Evolutionary conservation across 2,329 filamentous ascomycete species (phyloP), one percentile per base, ranked within the genome.

Genomic region (Ceratocystis smalleyi): DNA sequence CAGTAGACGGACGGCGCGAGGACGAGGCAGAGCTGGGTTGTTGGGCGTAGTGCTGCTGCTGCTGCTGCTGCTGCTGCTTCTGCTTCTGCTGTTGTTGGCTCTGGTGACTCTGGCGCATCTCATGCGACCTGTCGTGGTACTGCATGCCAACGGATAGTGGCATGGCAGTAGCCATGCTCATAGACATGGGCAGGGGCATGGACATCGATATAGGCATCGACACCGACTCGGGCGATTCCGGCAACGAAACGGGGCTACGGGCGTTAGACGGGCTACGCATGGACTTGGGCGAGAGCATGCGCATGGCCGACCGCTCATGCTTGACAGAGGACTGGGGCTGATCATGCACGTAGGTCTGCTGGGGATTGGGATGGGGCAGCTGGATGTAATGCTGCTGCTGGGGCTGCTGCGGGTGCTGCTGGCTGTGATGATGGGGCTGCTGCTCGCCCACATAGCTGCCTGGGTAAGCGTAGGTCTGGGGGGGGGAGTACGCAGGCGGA

Each of bases 1-100:
- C 66, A 72, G 76, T 7, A 72, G 71, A 43, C 73, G 71, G 47
- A 71, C 68, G 45, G 71, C 68, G 69, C 73, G 67, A 67, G 72
- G 70, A 49, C 10, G 47, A 10, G 19, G 35, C 47, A 40, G 61
- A 43, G 30, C 30, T 27, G 45, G 61, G 59, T 22, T 43, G 59
- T 2, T 40, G 27, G 54, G 59, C 43, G 43, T 40, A 40, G 12
- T 60, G 55, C 17, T 60, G 57, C 6, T 64, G 57, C 12, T 59
- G 62, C 5, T 15, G 24, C n/a, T 59, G 43, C 5, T 49, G 27
- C 1, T 64, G 55, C 8, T 60, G 57, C 2, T 64, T 45, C 5
- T 59, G 63, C 2, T 15, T 17, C n/a, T 60, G 43, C 2, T 49
- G 27, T 0, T 64, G 63, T 5, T 43, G 45, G 17, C 5, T 19